Evolutionary conservation across 2,329 filamentous ascomycete species (phyloP), one percentile per base, ranked within the genome.

Genomic region (Venturia pyrina): DNA sequence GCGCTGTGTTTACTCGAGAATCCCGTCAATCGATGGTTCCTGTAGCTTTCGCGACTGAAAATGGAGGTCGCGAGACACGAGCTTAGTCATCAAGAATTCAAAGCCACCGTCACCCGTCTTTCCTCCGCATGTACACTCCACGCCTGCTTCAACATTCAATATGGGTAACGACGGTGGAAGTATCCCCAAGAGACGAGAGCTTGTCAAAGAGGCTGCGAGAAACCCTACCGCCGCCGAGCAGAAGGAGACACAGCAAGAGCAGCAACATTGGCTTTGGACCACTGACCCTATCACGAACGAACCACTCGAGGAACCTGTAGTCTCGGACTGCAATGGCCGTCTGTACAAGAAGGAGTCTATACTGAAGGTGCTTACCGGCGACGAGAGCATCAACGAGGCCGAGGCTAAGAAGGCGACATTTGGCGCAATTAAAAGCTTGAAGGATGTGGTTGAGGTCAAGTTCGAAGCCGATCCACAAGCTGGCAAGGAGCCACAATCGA

Each of bases 161-260:
- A 97, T 99, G 95, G 95, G 95, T 75, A 99, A 99, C 79, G 95
- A 99, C 76, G 95, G 95, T 71, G 95, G 95, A 75, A 93, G 91
- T 70, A 99, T 99, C 71, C 95, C 95, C 5, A 98, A 89, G 69
- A 90, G 96, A 41, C 89, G 92, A 73, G 96, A 99, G 78, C 90
- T 99, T 59, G 95, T 99, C 76, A 96, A 96, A 78, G 89, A 93
- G 77, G 91, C 93, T 37, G 91, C 93, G 53, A 89, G 91, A 71
- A 84, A 87, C 63, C 90, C 89, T 28, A 96, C 90, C 43, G 84
- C 91, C 37, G 88, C 90, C 60, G 89, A 98, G 79, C 80, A 96
- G 66, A 98, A 98, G 79, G 92, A 95, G 69, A 89, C 89, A 10
- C 89, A 89, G 70, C 87, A 89, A 73, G 93, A 97, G 76, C 89